These are phyloP conservation scores for Ramalina intermedia DNA, from an alignment of 495 filamentous ascomycete genomes.

Conservation along the genomic window DNA sequence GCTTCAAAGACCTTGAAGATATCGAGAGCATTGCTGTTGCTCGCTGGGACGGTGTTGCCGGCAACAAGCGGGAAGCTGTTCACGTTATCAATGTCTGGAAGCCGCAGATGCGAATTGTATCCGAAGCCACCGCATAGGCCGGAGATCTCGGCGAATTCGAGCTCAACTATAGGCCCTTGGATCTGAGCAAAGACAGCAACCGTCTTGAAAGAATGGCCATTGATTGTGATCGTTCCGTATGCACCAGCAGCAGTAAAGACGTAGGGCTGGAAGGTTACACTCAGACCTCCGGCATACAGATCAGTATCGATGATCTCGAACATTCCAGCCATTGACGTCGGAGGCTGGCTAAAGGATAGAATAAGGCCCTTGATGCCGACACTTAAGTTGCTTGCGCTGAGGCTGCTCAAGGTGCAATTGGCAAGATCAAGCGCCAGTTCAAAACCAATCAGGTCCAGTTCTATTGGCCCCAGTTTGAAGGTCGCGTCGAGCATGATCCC, in stretches of 20 bases:
- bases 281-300: no score
- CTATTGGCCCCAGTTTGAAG: conserved; percentile 26
- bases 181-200: conserved; percentile 27
- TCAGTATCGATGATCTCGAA: no score
- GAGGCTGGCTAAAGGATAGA: conserved; percentile 24
- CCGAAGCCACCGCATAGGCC: conserved; percentile 30
- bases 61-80: conserved; percentile 27
- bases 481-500: conserved; percentile 23
- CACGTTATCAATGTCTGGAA: conserved; percentile 22
- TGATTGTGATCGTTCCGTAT: conserved; percentile 23
- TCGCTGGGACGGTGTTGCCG: conserved; percentile 3
- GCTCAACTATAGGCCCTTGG: conserved; percentile 28
- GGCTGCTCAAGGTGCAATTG: conserved; percentile 1
- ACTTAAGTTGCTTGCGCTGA: conserved; percentile 1
- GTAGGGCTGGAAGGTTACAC: no score
- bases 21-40: not conserved
- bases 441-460: conserved; percentile 25
- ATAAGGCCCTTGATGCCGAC: conserved; percentile 26
- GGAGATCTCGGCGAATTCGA: conserved; percentile 28
- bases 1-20: no score
- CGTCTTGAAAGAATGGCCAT: conserved; percentile 27
- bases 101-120: conserved; percentile 24
- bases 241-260: no score
- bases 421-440: conserved; percentile 9
- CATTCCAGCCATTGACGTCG: no score